These are phyloP conservation scores for Podila horticola DNA, from an alignment of 192 early-diverging fungal species.

Conservation along the genomic window DNA sequence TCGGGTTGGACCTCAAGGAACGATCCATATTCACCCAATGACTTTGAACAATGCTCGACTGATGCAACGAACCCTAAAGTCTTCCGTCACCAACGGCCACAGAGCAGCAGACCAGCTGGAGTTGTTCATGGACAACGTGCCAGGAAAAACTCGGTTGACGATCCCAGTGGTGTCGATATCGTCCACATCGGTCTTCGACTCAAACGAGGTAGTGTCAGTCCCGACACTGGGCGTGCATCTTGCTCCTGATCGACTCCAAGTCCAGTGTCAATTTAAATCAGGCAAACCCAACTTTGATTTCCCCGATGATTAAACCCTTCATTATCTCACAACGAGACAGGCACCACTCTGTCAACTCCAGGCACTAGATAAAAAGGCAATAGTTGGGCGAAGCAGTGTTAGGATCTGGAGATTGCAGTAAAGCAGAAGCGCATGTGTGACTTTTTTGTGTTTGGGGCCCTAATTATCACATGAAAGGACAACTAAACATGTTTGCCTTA, in stretches of 20 bases:
- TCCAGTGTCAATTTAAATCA: slow-evolving; percentile 35
- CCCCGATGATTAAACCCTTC: no score
- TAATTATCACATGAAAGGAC: no score
- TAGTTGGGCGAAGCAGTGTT: no score
- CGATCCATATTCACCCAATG: slow-evolving; percentile 8
- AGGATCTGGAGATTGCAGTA: no score
- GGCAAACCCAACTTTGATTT: not conserved
- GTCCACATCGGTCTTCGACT: no score
- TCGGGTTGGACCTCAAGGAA: no score
- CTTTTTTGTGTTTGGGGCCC: no score
- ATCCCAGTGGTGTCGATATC: slow-evolving; percentile 15
- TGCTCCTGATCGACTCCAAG: not conserved
- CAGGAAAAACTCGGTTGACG: slow-evolving; percentile 16
- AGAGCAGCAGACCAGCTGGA: not conserved
- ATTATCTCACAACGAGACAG: no score
- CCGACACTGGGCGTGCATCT: slow-evolving; percentile 24
- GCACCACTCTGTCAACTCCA: no score
- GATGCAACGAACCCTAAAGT: not conserved
- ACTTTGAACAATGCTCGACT: not conserved
- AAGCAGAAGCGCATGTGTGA: no score
- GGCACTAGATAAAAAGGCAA: no score
- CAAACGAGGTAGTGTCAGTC: slow-evolving; percentile 8
- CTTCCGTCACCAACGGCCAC: not conserved
- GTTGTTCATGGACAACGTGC: slow-evolving; percentile 12
- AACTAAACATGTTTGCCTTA: no score